A percentile compares a stretch with the other conserved stretches of the same genome.
Conservation (phyloP, 2,329 filamentous ascomycete genomes). For the Teratosphaeria zuluensis region DNA sequence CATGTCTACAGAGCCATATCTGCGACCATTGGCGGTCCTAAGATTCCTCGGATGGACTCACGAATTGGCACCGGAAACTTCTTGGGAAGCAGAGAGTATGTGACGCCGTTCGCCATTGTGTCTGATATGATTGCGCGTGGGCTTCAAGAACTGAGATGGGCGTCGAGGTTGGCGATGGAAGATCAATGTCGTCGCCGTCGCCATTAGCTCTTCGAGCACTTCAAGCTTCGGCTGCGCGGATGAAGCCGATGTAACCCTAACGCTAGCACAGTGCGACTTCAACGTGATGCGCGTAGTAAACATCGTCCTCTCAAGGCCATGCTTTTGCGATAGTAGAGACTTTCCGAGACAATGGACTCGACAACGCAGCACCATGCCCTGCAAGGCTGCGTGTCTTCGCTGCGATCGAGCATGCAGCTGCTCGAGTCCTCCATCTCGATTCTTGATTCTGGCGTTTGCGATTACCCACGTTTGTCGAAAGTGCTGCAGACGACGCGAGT, state of each 20-base stretch:
- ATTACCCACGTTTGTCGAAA: conserved; percentile 53
- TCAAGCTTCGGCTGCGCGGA: neutral
- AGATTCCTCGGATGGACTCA: conserved; percentile 24
- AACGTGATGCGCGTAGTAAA: neutral
- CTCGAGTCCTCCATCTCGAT: conserved; percentile 55
- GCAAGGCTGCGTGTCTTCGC: conserved; percentile 49
- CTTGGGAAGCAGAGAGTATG: conserved; percentile 36
- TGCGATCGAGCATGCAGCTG: conserved; percentile 51
- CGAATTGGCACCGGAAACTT: conserved; percentile 43
- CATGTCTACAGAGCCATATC: neutral
- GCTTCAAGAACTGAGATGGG: neutral
- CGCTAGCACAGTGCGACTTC: neutral
- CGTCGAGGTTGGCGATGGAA: neutral
- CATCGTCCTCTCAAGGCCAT: neutral
- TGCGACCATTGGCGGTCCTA: neutral
- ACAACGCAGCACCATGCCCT: conserved; percentile 33
- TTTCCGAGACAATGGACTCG: conserved; percentile 13
- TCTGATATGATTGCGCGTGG: neutral
- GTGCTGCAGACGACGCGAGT: conserved; percentile 55
- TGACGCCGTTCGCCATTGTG: conserved; percentile 12
- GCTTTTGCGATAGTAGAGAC: neutral
- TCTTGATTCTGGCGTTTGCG: conserved; percentile 52
- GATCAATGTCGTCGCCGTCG: neutral
- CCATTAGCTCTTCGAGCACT: neutral
- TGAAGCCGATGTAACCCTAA: neutral